Base-by-base conservation (phyloP, 495 filamentous ascomycete species). In the Penicillium pulvis region DNA sequence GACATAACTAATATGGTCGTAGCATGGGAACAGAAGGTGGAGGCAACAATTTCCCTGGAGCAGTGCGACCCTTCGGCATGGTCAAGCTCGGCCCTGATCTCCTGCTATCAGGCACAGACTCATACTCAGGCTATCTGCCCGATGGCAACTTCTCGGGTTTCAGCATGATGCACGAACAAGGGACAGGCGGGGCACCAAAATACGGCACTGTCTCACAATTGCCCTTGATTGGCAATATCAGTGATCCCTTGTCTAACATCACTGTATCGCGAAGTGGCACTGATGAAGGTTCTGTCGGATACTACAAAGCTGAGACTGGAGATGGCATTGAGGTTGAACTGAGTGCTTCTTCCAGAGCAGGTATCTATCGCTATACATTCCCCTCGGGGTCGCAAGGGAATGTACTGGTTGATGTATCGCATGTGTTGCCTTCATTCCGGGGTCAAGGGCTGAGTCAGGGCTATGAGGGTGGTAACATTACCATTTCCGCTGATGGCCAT, bases 131-230 rank as follows among this genome's bases (percentile, higher is more conserved):
- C 4, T 88, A 86, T 63, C 73, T 82, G 19, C 64, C 84, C 4
- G 65, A 58, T 4, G 87, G 87, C 7, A 79, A 81, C 14, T 82
- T 91, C 61, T 85, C 81, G 8, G 88, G 85, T 9, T 90, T 91
- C 69, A 87, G 83, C 43, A 75, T 90, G 78, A 86, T 89, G 79
- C 88, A 91, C 63, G 88, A 90, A 67, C 85, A 83, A 51, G 88
- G 88, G 4, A 92, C 86, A 9, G 89, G 89, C 2, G 88, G 88
- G 12, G 87, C 87, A 3, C 87, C 88, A 1, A 91, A 90, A 70
- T 91, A 90, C 57, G 87, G 88, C 0, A 85, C 72, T 2, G 84
- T 91, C 17, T 77, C 82, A 5, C 88, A 91, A 61, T 76, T 90
- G 66, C 87, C 88, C 1, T 70, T 85, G 2, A 55, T 81, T 0